Percentiles rank a stretch among this genome's conserved stretches.
Conservation (phyloP, 2,329 filamentous ascomycete genomes). For the Beauveria rudraprayagi region DNA sequence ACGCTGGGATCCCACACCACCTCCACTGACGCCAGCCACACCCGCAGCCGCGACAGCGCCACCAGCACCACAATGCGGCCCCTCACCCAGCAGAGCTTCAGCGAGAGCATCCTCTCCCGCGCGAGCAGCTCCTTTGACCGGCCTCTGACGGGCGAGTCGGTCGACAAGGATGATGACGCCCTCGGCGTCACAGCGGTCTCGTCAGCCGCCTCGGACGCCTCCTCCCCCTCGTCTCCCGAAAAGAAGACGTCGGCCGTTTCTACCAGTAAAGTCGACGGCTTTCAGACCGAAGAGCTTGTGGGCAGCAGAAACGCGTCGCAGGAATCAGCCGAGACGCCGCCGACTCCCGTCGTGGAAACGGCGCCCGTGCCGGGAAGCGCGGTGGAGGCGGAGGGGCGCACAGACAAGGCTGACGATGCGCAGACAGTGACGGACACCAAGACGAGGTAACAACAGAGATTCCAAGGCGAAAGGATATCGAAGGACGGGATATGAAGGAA, state of each 20-base stretch:
- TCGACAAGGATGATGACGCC: neutral
- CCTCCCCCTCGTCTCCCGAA: neutral
- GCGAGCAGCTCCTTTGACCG: constrained; percentile 23
- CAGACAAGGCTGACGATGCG: neutral
- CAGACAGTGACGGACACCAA: too few relatives aligned
- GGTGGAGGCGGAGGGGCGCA: neutral
- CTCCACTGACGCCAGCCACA: constrained; percentile 21
- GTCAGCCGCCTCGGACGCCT: neutral
- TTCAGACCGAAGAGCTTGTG: constrained; percentile 8
- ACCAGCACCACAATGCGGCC: constrained; percentile 20
- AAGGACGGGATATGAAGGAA: neutral
- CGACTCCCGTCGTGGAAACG: neutral
- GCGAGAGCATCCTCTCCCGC: constrained; percentile 37
- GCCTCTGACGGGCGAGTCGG: constrained; percentile 13
- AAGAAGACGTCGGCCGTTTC: constrained; percentile 13
- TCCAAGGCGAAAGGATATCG: neutral
- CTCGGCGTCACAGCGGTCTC: constrained; percentile 9
- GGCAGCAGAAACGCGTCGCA: neutral
- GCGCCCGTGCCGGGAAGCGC: neutral
- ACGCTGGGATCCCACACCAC: constrained; percentile 21
- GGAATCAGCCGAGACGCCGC: neutral
- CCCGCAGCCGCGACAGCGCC: constrained; percentile 10
- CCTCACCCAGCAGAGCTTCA: constrained; percentile 34
- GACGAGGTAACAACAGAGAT: too few relatives aligned
- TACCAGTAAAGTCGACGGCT: neutral